Percentiles rank a stretch among this genome's conserved stretches.
phyloP scores from a whole-genome alignment of 129 eudicot genomes.

The Chrysanthemum makinoi region DNA sequence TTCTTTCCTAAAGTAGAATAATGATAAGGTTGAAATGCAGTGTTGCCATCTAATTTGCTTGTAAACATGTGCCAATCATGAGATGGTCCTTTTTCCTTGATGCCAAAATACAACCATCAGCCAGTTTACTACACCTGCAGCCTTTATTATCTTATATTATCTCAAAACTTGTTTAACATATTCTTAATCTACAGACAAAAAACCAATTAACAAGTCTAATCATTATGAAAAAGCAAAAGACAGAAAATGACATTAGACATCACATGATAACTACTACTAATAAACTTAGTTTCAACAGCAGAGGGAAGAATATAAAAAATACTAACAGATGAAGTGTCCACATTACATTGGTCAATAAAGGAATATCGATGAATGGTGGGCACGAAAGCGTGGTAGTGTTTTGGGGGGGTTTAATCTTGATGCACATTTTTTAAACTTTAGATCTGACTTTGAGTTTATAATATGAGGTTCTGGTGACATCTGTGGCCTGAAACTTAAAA shows the following conservation, averaged over 20 bases:
- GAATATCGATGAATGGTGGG: slow-evolving; percentile 50
- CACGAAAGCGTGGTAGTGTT: slow-evolving; percentile 46
- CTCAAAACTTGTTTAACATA: slow-evolving; percentile 27
- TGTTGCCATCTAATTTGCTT: slow-evolving; percentile 34
- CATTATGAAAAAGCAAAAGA: slow-evolving; percentile 33
- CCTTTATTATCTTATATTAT: slow-evolving; percentile 32
- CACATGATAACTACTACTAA: slow-evolving; percentile 38
- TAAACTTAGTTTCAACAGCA: slow-evolving; percentile 40
- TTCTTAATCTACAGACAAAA: slow-evolving; percentile 21
- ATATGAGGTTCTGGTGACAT: slow-evolving; percentile 29
- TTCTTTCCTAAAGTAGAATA: slow-evolving; percentile 36
- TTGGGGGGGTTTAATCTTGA: slow-evolving; percentile 32
- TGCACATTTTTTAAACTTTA: slow-evolving; percentile 20
- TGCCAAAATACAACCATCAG: slow-evolving; percentile 35
- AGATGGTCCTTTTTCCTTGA: slow-evolving; percentile 31
- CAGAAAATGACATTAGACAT: slow-evolving; percentile 27
- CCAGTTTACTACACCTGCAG: slow-evolving; percentile 39
- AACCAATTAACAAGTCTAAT: slow-evolving; percentile 32
- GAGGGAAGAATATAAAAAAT: slow-evolving; percentile 44
- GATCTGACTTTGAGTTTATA: slow-evolving; percentile 37
- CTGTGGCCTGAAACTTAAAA: slow-evolving; percentile 19
- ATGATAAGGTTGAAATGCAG: slow-evolving; percentile 33
- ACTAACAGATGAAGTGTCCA: slow-evolving; percentile 36
- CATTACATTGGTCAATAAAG: slow-evolving; percentile 28
- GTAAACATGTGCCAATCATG: slow-evolving; percentile 40